Evolutionary conservation across 768 basidiomycete genomes (phyloP).

Genomic region (Boletus pseudopeckii): DNA sequence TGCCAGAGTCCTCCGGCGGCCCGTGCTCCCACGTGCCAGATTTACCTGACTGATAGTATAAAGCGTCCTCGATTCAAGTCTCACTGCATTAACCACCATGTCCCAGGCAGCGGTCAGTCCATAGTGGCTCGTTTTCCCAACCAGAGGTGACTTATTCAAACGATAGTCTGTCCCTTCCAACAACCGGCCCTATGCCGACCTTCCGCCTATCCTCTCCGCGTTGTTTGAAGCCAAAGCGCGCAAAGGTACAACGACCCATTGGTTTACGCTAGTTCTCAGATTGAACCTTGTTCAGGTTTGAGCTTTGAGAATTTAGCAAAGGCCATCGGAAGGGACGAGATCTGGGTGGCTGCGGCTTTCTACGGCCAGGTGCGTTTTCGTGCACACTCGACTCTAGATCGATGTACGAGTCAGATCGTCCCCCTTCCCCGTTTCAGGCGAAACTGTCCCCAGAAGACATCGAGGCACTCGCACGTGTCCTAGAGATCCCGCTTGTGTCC

Average conservation of each 20-base stretch:
- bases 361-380: constrained; percentile 62
- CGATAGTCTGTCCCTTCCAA: constrained; percentile 41
- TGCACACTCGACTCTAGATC: not conserved
- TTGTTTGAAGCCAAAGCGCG: constrained; percentile 66
- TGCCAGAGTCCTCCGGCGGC: not conserved
- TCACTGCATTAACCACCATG: constrained; percentile 27
- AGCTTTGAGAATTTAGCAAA: constrained; percentile 70
- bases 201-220: constrained; percentile 47
- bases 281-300: constrained; percentile 40
- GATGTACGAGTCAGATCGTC: not conserved
- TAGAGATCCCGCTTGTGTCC: constrained; percentile 43
- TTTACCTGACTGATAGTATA: constrained; percentile 14
- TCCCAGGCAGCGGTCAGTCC: constrained; percentile 37
- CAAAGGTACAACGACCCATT: constrained; percentile 43
- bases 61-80: not conserved
- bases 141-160: not conserved
- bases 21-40: constrained; percentile 9
- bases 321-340: constrained; percentile 66
- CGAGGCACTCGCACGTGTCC: constrained; percentile 43
- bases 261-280: not conserved
- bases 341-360: constrained; percentile 81
- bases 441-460: constrained; percentile 65
- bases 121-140: not conserved
- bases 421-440: constrained; percentile 43
- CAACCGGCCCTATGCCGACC: constrained; percentile 44